Evolutionary conservation across 352 stramenopile genomes (phyloP).

Genomic region (Phytophthora pini): DNA sequence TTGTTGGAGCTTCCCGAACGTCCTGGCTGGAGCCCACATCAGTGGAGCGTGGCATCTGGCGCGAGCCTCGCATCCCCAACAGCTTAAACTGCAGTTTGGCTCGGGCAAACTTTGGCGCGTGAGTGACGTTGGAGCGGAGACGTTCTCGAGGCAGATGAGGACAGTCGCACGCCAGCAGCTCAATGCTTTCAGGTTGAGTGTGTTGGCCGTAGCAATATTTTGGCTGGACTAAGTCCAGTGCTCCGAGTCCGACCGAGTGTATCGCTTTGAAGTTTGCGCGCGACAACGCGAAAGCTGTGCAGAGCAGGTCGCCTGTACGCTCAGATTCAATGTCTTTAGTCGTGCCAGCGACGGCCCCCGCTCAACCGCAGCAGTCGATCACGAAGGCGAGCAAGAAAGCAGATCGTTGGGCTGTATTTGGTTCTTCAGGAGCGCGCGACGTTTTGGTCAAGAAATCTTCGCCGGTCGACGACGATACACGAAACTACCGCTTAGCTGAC

Average conservation of each 20-base stretch:
- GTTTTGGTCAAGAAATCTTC: not conserved
- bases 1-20: conserved; percentile 8
- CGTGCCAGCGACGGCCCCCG: not conserved
- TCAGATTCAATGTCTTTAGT: conserved; percentile 1
- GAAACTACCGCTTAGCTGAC: not conserved
- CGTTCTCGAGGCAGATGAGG: conserved; percentile 25
- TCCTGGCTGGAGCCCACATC: conserved; percentile 14
- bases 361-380: not conserved
- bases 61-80: conserved; percentile 17
- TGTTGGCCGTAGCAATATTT: conserved; percentile 1
- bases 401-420: no score
- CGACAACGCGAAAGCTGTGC: conserved; percentile 16
- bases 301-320: conserved; percentile 9
- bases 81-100: conserved; percentile 2
- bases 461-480: not conserved
- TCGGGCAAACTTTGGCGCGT: conserved; percentile 33
- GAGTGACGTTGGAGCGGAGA: conserved; percentile 22
- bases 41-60: conserved; percentile 8
- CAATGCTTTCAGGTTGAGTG: conserved; percentile 4
- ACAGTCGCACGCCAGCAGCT: conserved; percentile 14
- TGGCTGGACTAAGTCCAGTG: not conserved
- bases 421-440: no score
- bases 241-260: not conserved
- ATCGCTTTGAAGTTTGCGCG: conserved; percentile 23
- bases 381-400: no score